Conservation (phyloP, 495 filamentous ascomycete genomes). For the Aspergillus heteromorphus region DNA sequence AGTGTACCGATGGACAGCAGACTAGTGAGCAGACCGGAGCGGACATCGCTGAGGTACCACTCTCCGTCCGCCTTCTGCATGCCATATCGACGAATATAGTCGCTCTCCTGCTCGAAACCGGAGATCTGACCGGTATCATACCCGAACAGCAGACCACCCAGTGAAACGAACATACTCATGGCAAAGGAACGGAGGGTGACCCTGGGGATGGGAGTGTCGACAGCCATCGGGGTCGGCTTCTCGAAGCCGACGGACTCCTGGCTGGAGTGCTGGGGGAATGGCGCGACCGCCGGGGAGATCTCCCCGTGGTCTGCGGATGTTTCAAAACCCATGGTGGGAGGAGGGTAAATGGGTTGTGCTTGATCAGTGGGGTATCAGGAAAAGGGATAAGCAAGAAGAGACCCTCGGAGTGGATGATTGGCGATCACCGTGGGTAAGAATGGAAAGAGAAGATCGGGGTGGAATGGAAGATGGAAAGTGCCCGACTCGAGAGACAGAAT, state of each 20-base stretch:
- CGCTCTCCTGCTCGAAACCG: slow-evolving; percentile 57
- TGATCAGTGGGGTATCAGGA: not conserved
- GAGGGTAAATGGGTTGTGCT: too few relatives aligned
- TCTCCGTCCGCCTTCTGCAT: slow-evolving; percentile 18
- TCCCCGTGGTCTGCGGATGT: slow-evolving; percentile 33
- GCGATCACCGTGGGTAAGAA: not conserved
- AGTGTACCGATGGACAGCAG: slow-evolving; percentile 62
- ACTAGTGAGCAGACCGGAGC: slow-evolving; percentile 50
- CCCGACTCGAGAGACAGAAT: not conserved
- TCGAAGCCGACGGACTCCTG: slow-evolving; percentile 18
- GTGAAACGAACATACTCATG: slow-evolving; percentile 54
- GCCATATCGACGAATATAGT: slow-evolving; percentile 44
- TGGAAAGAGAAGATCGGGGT: not conserved
- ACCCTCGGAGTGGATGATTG: not conserved
- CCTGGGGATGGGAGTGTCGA: slow-evolving; percentile 37
- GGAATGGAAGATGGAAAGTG: not conserved
- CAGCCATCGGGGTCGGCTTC: slow-evolving; percentile 22
- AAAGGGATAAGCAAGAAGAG: not conserved
- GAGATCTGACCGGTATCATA: slow-evolving; percentile 50
- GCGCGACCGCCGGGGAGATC: slow-evolving; percentile 29
- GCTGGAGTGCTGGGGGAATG: slow-evolving; percentile 21
- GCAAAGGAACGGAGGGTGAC: slow-evolving; percentile 42
- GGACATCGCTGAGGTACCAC: slow-evolving; percentile 44
- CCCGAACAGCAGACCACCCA: slow-evolving; percentile 63
- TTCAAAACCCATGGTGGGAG: slow-evolving; percentile 31